These are phyloP conservation scores for Cladophialophora psammophila DNA, from an alignment of 2,329 filamentous ascomycete species.

Conservation along the genomic window DNA sequence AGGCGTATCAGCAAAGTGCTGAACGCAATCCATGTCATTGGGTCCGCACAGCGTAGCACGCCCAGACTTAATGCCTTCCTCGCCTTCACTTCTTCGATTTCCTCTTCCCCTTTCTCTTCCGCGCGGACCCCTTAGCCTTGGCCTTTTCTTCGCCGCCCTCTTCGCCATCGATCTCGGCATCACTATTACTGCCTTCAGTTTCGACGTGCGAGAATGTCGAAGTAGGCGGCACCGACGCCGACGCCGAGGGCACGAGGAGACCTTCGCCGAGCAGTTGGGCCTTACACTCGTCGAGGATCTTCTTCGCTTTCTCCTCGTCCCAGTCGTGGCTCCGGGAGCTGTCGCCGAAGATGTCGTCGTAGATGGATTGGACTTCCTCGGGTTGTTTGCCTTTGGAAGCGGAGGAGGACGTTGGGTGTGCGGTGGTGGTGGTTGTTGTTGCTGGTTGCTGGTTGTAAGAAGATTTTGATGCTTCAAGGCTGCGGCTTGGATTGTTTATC, in stretches of 20 bases:
- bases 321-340: constrained; percentile 25
- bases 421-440: not conserved
- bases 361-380: constrained; percentile 3
- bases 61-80: not conserved
- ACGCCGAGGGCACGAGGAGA: constrained; percentile 21
- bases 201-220: constrained; percentile 9
- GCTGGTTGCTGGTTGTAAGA: not conserved
- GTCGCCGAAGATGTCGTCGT: constrained; percentile 26
- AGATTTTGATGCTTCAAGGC: not conserved
- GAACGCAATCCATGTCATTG: not conserved
- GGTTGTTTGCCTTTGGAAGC: not conserved
- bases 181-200: constrained; percentile 29
- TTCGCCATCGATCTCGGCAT: constrained; percentile 25
- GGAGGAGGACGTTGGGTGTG: not conserved
- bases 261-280: constrained; percentile 32
- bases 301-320: constrained; percentile 30
- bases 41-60: not conserved
- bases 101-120: constrained; percentile 28
- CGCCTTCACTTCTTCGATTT: constrained; percentile 4
- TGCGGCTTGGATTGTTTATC: constrained; percentile 6
- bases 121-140: constrained; percentile 9
- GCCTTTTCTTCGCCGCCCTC: constrained; percentile 11
- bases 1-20: not conserved
- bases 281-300: constrained; percentile 31
- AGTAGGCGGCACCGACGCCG: not conserved